phyloP scores from a whole-genome alignment of 2,329 filamentous ascomycete species.

The Neonectria punicea region DNA sequence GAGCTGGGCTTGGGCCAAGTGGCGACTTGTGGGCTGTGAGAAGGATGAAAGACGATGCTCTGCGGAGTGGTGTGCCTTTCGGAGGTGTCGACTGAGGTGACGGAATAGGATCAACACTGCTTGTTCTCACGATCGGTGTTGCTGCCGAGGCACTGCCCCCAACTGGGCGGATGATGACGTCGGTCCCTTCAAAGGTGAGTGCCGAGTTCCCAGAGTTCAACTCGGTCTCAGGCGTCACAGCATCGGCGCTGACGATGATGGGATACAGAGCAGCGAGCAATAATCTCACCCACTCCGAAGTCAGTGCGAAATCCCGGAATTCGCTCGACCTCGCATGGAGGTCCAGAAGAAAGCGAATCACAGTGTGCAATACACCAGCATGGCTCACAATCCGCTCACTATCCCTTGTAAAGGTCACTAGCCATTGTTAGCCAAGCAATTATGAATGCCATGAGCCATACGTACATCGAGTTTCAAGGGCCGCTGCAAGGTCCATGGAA shows the following conservation, averaged over 20 bases:
- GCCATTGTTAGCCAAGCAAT: slow-evolving; percentile 23
- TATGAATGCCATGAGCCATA: slow-evolving; percentile 8
- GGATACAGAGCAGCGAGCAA: slow-evolving; percentile 86
- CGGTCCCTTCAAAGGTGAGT: slow-evolving; percentile 85
- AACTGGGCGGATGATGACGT: slow-evolving; percentile 83
- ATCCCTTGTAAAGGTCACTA: slow-evolving; percentile 47
- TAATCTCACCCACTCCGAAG: slow-evolving; percentile 83
- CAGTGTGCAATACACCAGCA: slow-evolving; percentile 75
- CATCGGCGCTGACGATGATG: slow-evolving; percentile 85
- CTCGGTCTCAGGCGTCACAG: slow-evolving; percentile 85
- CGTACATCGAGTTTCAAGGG: slow-evolving; percentile 66
- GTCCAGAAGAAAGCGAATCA: slow-evolving; percentile 82
- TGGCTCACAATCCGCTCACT: slow-evolving; percentile 62
- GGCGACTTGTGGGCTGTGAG: slow-evolving; percentile 76
- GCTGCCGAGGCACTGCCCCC: slow-evolving; percentile 64
- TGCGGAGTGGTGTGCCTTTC: slow-evolving; percentile 72
- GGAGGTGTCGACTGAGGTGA: slow-evolving; percentile 59
- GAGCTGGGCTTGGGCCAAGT: slow-evolving; percentile 67
- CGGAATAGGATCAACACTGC: slow-evolving; percentile 63
- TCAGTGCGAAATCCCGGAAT: slow-evolving; percentile 85
- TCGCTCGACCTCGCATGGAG: slow-evolving; percentile 79
- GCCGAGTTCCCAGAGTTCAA: slow-evolving; percentile 84
- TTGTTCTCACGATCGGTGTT: slow-evolving; percentile 79
- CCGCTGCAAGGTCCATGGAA: slow-evolving; percentile 74
- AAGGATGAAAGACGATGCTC: slow-evolving; percentile 91